Conservation (phyloP, 441 rosid genomes). For the Raphanus hybrid region DNA sequence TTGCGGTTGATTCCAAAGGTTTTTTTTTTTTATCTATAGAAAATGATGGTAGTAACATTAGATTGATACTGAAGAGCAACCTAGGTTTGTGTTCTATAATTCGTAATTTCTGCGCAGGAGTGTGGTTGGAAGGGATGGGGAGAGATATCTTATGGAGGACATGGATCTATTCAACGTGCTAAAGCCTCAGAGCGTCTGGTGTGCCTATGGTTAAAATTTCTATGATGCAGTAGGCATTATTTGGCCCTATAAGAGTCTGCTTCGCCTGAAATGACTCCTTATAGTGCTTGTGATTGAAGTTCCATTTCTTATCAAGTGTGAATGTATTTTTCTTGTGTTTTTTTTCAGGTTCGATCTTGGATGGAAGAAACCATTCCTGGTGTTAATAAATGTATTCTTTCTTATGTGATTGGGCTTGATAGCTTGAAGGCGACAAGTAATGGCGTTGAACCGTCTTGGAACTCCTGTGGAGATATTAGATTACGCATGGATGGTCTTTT, state of each 20-base stretch:
- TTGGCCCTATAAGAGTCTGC: slow-evolving; percentile 7
- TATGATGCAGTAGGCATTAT: slow-evolving; percentile 18
- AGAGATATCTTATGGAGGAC: slow-evolving; percentile 93
- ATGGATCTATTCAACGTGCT: slow-evolving; percentile 74
- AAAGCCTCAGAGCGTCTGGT: slow-evolving; percentile 90
- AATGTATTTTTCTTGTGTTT: slow-evolving; percentile 14
- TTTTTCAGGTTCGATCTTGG: slow-evolving; percentile 81
- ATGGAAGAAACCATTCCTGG: slow-evolving; percentile 80
- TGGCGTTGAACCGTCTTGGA: slow-evolving; percentile 34
- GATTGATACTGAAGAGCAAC: slow-evolving; percentile 17
- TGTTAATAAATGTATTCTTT: slow-evolving; percentile 49
- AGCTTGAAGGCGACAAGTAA: slow-evolving; percentile 69
- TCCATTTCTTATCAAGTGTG: slow-evolving; percentile 14
- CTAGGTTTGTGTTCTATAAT: slow-evolving; percentile 9
- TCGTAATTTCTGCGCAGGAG: slow-evolving; percentile 52
- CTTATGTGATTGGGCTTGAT: slow-evolving; percentile 83
- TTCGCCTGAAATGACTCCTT: slow-evolving; percentile 18
- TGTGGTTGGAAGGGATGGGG: slow-evolving; percentile 99
- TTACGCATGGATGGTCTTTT: slow-evolving; percentile 90
- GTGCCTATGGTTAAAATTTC: slow-evolving; percentile 33
- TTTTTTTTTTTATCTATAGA: slow-evolving; percentile 1
- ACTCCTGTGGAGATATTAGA: slow-evolving; percentile 60
- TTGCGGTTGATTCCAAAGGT: slow-evolving; percentile 83
- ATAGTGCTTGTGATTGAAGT: slow-evolving; percentile 3
- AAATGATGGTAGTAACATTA: background rate